phyloP scores from a whole-genome alignment of 2,329 filamentous ascomycete species.

The Aureobasidium melanogenum region DNA sequence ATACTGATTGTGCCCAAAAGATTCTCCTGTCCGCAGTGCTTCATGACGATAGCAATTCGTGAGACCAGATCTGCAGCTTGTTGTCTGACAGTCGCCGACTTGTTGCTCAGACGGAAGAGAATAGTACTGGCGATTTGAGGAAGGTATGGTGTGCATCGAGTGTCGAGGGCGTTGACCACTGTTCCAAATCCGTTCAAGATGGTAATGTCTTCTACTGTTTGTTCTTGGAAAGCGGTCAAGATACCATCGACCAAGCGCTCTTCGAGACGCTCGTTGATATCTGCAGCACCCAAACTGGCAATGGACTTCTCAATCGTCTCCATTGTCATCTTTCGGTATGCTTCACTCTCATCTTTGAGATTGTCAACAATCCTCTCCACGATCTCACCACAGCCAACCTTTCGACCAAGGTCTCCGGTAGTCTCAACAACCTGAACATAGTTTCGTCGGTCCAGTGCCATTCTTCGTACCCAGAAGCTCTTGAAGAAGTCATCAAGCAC shows the following conservation, averaged over 20 bases:
- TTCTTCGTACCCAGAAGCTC: slow-evolving; percentile 93
- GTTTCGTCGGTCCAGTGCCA: slow-evolving; percentile 96
- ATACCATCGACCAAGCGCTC: slow-evolving; percentile 93
- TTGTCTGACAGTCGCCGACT: slow-evolving; percentile 90
- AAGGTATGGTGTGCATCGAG: slow-evolving; percentile 89
- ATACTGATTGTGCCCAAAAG: slow-evolving; percentile 92
- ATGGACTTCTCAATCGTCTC: slow-evolving; percentile 97
- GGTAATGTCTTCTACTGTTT: slow-evolving; percentile 90
- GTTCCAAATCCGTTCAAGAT: slow-evolving; percentile 98
- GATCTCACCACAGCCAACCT: slow-evolving; percentile 95
- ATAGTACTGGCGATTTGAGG: slow-evolving; percentile 96
- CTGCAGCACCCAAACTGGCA: slow-evolving; percentile 82
- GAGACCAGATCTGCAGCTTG: slow-evolving; percentile 95
- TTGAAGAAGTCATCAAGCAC: slow-evolving; percentile 97
- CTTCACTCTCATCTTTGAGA: slow-evolving; percentile 94
- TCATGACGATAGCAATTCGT: slow-evolving; percentile 97
- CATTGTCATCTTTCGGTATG: slow-evolving; percentile 98
- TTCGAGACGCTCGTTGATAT: slow-evolving; percentile 86
- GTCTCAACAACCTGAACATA: slow-evolving; percentile 98
- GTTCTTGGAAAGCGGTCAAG: slow-evolving; percentile 92
- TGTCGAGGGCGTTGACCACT: slow-evolving; percentile 89
- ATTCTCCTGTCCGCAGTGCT: slow-evolving; percentile 92
- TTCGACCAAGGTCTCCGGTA: slow-evolving; percentile 92
- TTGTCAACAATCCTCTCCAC: slow-evolving; percentile 88
- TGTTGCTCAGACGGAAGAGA: slow-evolving; percentile 94